These are phyloP conservation scores for Jacaranda copaia DNA, from an alignment of 257 asterid species.

Conservation along the genomic window DNA sequence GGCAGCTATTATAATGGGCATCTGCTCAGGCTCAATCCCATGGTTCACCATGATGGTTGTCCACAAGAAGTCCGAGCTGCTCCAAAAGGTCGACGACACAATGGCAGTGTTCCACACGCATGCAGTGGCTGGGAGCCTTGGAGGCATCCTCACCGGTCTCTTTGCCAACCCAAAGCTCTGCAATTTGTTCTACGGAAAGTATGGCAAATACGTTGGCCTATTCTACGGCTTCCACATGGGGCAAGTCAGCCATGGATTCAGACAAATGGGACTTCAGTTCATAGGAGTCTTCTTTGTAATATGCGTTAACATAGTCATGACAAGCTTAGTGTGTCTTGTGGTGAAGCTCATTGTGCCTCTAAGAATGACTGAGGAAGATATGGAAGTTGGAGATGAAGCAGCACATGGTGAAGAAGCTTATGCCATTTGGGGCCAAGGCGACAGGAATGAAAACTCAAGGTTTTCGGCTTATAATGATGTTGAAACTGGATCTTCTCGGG, in stretches of 20 bases:
- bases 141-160: constrained; percentile 71
- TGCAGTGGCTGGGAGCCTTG: constrained; percentile 73
- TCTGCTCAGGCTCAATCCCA: constrained; percentile 79
- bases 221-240: constrained; percentile 50
- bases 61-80: constrained; percentile 72
- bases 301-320: constrained; percentile 51
- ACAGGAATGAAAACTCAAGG: constrained; percentile 56
- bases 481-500: constrained; percentile 39
- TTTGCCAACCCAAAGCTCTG: constrained; percentile 68
- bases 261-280: constrained; percentile 66
- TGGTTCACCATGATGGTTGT: constrained; percentile 90
- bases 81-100: constrained; percentile 77
- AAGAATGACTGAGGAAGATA: constrained; percentile 73
- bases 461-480: constrained; percentile 55
- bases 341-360: constrained; percentile 59
- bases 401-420: constrained; percentile 85
- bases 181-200: constrained; percentile 50
- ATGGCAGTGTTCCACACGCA: constrained; percentile 88
- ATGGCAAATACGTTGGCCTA: constrained; percentile 40
- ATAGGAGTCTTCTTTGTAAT: constrained; percentile 51
- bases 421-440: constrained; percentile 86
- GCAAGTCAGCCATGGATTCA: constrained; percentile 37
- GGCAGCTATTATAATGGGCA: constrained; percentile 81
- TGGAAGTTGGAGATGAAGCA: constrained; percentile 81
- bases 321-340: constrained; percentile 58